Base-by-base conservation (phyloP, 106 monocot species). In the Triglochin maritima region DNA sequence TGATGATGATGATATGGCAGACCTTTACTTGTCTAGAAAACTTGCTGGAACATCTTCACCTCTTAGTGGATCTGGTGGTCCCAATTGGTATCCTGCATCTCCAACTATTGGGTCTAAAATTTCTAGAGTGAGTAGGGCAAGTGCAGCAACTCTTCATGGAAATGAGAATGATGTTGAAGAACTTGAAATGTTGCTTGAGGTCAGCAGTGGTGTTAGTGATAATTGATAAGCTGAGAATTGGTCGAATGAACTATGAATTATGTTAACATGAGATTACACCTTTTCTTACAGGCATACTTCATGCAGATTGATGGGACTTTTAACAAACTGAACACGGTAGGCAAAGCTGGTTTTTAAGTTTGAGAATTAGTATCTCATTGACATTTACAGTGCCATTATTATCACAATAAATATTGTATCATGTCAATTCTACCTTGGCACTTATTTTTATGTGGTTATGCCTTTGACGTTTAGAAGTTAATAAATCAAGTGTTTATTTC, bases 81-180 rank as follows among this genome's bases (percentile, higher is more conserved):
- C 84, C 47, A 80, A 78, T 47, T 91, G 84, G 84, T 57, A 75
- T 46, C 72, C 79, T 73, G 63, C 60, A 10, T 84, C 90, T 46
- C 94, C 94, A 78, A 87, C 86, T 10, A 74, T 89, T 3, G 86
- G 66, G n/a, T 89, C 86, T 69, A 94, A 86, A 64, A 81, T 87
- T 72, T 89, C 84, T 50, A 82, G 87, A 79, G 80, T 78, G 68
- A 94, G 94, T 71, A 86, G 77, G 51, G 86, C 89, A 56, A 94
- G 94, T 72, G 74, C 63, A 52, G 77, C 79, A 9, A 94, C 94
- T 49, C 41, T 71, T 65, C 94, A 89, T 83, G 89, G 89, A 55
- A 89, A 85, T 69, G 94, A 94, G 63, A 87, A 94, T 73, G 89
- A 94, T 70, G 94, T 94, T 73, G 89, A 94, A 79, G 89, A 94